These are phyloP conservation scores for Cryptococcus sp. DNA, from an alignment of 1,284 basidiomycete genomes.

Conservation along the genomic window DNA sequence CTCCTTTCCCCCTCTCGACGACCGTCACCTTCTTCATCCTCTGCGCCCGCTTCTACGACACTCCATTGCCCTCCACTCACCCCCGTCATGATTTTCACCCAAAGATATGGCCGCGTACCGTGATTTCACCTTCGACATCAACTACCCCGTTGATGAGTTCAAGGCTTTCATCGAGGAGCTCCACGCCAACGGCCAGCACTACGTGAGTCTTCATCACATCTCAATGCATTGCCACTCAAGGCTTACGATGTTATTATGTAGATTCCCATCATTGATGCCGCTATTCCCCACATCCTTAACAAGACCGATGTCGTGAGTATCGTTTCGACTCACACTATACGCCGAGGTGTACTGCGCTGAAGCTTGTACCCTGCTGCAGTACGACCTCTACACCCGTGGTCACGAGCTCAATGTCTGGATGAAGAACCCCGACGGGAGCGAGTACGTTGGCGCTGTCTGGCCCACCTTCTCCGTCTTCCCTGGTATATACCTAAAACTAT, in stretches of 20 bases:
- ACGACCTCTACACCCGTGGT: constrained; percentile 60
- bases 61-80: too few species aligned
- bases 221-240: constrained; percentile 30
- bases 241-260: constrained; percentile 17
- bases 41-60: too few species aligned
- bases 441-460: constrained; percentile 65
- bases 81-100: too few species aligned
- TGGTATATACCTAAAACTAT: background rate
- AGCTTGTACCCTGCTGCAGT: constrained; percentile 30
- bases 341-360: too few species aligned
- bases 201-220: constrained; percentile 44
- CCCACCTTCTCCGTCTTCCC: constrained; percentile 50
- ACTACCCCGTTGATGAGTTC: constrained; percentile 49
- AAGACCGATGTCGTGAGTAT: constrained; percentile 35
- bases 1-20: too few species aligned
- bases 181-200: constrained; percentile 56
- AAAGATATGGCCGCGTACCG: constrained; percentile 13
- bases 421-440: constrained; percentile 61
- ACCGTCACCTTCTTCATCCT: too few species aligned
- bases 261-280: constrained; percentile 40
- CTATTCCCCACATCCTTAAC: constrained; percentile 22
- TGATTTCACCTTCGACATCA: constrained; percentile 31
- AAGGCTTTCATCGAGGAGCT: constrained; percentile 61
- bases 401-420: constrained; percentile 59
- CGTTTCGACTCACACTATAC: background rate